Base-by-base conservation (phyloP, 345 rosid genomes). In the Eucalyptus erythrocorys region DNA sequence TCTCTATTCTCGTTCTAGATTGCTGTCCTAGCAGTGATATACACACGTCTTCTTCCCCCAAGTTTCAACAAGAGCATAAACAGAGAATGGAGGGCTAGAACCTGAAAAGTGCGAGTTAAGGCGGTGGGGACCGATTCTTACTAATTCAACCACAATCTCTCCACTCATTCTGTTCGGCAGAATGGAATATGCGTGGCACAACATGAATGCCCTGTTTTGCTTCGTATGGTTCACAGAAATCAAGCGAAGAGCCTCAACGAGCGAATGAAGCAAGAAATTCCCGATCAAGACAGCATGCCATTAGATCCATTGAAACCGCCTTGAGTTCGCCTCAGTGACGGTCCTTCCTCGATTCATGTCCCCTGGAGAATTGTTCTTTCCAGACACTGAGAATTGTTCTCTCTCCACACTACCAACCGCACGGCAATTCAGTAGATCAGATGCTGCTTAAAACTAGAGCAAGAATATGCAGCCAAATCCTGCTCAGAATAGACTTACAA, bases 221-320 rank as follows among this genome's bases (percentile, higher is more conserved):
- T 57, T 57, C 3, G 64, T 61, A 30, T 61, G 68, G 32, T 61
- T 61, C 68, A 61, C 34, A 61, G 68, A 61, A 61, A 61, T 34
- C 34, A 27, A 61, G 16, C 68, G 32, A 61, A 61, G 34, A 61
- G 68, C 34, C 34, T 61, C 32, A 13, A 61, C 34, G 34, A 61
- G 68, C 32, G 68, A 61, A 27, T 9, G 32, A 61, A 61, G 68
- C 68, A 61, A 16, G 32, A 32, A 43, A n/a, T 68, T 45, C 57
- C 50, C 32, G 10, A 19, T 55, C 76, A 88, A 17, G 55, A 27
- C n/a, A 84, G 43, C 86, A 50, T n/a, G 71, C 92, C 90, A 48
- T 89, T 92, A 16, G 86, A 88, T 42, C 93, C 94, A 85, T 92
- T 94, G 32, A 88, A 94, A 51, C 24, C 10, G 10, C 55, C 24